Evolutionary conservation across 495 filamentous ascomycete species (phyloP), one percentile per base, ranked within the genome.

Genomic region (Neurospora discreta): DNA sequence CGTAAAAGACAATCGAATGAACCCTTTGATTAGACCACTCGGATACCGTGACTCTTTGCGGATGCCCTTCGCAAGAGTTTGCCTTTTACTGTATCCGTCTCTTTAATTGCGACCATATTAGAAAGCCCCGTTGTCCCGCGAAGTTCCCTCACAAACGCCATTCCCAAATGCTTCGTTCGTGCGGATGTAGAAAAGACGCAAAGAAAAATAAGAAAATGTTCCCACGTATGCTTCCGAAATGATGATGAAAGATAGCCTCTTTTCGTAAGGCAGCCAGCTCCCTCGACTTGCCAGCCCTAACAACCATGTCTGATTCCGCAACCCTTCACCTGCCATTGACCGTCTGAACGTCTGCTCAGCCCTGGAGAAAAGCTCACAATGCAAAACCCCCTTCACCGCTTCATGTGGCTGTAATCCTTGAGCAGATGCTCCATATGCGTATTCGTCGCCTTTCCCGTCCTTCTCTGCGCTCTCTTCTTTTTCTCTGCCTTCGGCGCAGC

Each of bases 341-440:
- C 69, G 38, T 16, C 30, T 40, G 30, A 33, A 39, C 20, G 33
- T 52, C 39, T 52, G 30, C 18, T 16, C 30, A 26, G 38, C 16
- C 26, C 41, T 26, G 30, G 7, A 65, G n/a, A 26, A 3, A 71
- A 36, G 33, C 3, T 10, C 30, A 60, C 2, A 30, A 15, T 38
- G n/a, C 33, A 18, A 68, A 26, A 5, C 8, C 20, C n/a, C 41
- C 9, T 68, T 76, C 76, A 82, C 65, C 80, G 78, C 75, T 80
- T 83, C 67, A 80, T 75, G 80, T 91, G 86, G 39, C 89, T 90
- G 73, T 93, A 96, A 77, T 97, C 94, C 82, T 91, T 90, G 72
- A 98, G 82, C 65, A 99, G 87, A 74, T 91, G 89, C 76, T 85
- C 86, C 95, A 99, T 97, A 79, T 99, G 95, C 40, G 88, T 90